These are phyloP conservation scores for Fusarium nelsonii DNA, from an alignment of 2,329 filamentous ascomycete genomes.

Conservation along the genomic window DNA sequence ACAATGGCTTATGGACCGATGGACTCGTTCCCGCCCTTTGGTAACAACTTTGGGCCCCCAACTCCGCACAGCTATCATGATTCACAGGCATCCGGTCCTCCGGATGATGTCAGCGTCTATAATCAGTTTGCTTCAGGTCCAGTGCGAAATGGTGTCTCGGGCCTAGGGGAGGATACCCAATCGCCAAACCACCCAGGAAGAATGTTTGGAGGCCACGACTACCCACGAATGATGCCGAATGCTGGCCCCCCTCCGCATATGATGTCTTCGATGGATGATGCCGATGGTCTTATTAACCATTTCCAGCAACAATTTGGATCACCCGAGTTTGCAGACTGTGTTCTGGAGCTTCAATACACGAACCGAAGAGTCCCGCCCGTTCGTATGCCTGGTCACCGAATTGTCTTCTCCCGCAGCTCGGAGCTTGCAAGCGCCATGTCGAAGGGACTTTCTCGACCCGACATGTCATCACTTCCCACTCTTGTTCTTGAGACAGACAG, in stretches of 20 bases:
- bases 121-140: slow-evolving; percentile 56
- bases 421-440: slow-evolving; percentile 48
- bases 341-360: slow-evolving; percentile 60
- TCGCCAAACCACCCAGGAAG: slow-evolving; percentile 48
- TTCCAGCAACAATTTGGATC: slow-evolving; percentile 54
- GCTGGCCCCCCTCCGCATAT: slow-evolving; percentile 48
- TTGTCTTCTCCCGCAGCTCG: slow-evolving; percentile 66
- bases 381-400: slow-evolving; percentile 65
- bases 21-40: slow-evolving; percentile 52
- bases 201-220: slow-evolving; percentile 51
- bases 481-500: slow-evolving; percentile 62
- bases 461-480: slow-evolving; percentile 45
- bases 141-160: slow-evolving; percentile 54
- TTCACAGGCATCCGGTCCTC: slow-evolving; percentile 68
- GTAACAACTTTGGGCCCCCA: slow-evolving; percentile 63
- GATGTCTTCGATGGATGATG: slow-evolving; percentile 47
- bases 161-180: slow-evolving; percentile 50
- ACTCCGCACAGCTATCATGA: slow-evolving; percentile 73
- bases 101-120: slow-evolving; percentile 59
- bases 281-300: slow-evolving; percentile 56
- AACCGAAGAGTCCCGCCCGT: slow-evolving; percentile 56
- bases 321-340: slow-evolving; percentile 57
- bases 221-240: slow-evolving; percentile 52
- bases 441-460: slow-evolving; percentile 50
- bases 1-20: slow-evolving; percentile 52